Percentiles rank a stretch among this genome's conserved stretches.
Evolutionary conservation across 768 basidiomycete genomes (phyloP).

Genomic region (Trametes gibbosa): DNA sequence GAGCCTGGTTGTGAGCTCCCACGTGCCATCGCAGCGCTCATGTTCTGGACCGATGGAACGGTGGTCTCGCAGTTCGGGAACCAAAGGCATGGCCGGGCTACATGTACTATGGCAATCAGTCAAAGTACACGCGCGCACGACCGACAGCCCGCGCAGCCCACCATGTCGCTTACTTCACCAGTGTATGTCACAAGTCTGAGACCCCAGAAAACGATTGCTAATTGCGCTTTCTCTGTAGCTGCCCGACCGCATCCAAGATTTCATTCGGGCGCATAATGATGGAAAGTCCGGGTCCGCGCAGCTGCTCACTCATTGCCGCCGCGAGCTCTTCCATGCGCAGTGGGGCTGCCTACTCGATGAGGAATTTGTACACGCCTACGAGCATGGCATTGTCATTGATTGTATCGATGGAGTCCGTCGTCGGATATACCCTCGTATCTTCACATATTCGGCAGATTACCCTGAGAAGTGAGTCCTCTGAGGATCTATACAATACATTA

Average conservation of each 20-base stretch:
- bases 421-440: conserved; percentile 24
- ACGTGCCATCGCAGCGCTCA: too few relatives aligned
- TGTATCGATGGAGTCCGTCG: conserved; percentile 27
- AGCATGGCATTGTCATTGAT: conserved; percentile 24
- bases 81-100: conserved; percentile 40
- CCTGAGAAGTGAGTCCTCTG: conserved; percentile 29
- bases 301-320: conserved; percentile 31
- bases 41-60: too few relatives aligned
- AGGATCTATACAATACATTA: background rate
- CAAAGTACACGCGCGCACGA: conserved; percentile 37
- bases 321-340: conserved; percentile 29
- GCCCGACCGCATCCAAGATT: conserved; percentile 33
- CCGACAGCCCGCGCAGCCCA: conserved; percentile 34
- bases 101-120: conserved; percentile 38
- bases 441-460: conserved; percentile 32
- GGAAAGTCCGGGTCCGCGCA: conserved; percentile 13
- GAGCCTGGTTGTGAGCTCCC: too few relatives aligned
- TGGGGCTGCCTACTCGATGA: conserved; percentile 26
- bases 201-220: background rate
- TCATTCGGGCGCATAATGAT: conserved; percentile 17
- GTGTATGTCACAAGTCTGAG: conserved; percentile 27
- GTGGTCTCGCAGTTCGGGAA: conserved; percentile 32
- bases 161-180: conserved; percentile 44
- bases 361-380: conserved; percentile 23
- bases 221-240: conserved; percentile 25